Evolutionary conservation across 352 stramenopile species (phyloP), one percentile per base, ranked within the genome.

Genomic region (Pythium sp.): DNA sequence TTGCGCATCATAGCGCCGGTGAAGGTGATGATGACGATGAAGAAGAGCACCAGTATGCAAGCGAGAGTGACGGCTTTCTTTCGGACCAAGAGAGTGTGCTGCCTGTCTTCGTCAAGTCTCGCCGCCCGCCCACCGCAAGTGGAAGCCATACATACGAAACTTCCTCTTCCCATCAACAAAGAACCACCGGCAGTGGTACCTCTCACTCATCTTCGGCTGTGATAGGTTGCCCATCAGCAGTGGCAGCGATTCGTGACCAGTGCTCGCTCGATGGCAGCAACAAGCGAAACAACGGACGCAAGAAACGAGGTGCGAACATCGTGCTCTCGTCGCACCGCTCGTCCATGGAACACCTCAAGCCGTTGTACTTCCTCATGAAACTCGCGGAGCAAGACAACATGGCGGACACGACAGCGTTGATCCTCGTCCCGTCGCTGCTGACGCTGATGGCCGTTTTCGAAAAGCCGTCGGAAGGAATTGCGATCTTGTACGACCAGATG

Each of bases 331-430:
- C 56, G 41, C 55, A 55, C 43, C 54, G 55, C 7, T 60, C 61
- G 12, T 71, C 64, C 0, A 64, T 56, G 8, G 76, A 86, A 30
- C 73, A 89, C 26, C 62, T 95, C 58, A 75, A 79, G 24, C 86
- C 84, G 28, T 70, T 95, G 2, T 95, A 95, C 58, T 95, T 94
- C 70, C 73, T 94, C 14, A 95, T 95, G 86, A 95, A 95, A 56
- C 74, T 95, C 3, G 88, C 88, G 0, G 88, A 95, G 62, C 88
- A 95, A 72, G 88, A 95, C 71, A 94, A 94, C 57, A 95, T 95
- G 88, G 88, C 88, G 2, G 88, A 95, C 62, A 94, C 88, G 43
- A 94, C 86, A 0, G 88, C 88, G 6, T 79, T 95, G 9, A 92
- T 95, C 65, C 72, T 95, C 34, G 88, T 95, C 22, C 88, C 88